Evolutionary conservation across 2,329 filamentous ascomycete species (phyloP), one percentile per base, ranked within the genome.

Genomic region (Didymella lethalis): DNA sequence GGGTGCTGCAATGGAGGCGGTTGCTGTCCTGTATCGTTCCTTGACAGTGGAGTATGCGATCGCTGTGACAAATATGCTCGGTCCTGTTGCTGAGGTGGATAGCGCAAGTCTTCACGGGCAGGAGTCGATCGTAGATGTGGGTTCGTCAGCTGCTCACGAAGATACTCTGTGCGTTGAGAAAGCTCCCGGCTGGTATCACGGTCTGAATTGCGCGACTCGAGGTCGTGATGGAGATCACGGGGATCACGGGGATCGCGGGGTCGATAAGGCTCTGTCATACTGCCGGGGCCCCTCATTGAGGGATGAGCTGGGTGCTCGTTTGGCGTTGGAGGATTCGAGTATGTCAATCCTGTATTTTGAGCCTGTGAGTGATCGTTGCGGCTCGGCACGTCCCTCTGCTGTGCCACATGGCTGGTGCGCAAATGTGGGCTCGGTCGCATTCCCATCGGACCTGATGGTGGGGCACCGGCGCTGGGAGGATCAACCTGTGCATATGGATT

Each of bases 401-500:
- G 69, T n/a, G 59, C 65, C 23, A 69, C 34, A 53, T 74, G 73
- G 38, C 60, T 71, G 16, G 70, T 70, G 34, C 69, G 71, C n/a
- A 72, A 61, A 57, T 73, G 75, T 10, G 74, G 73, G 38, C 74
- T 76, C 14, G 74, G 74, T 26, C 74, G 73, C 74, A 76, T 76
- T 14, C 73, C 75, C 58, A 71, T 68, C 28, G 74, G 68, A 12
- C 67, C 75, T 25, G 70, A 57, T n/a, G 69, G 56, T 48, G 73
- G 71, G 20, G 64, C 64, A 34, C 61, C 59, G 40, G 56, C 64
- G 7, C 72, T 69, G 31, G 72, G 65, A n/a, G 73, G 74, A 53
- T 77, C 74, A 2, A 77, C 72, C 51, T 75, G 73, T 16, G 71
- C 70, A 55, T 77, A 77, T 10, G 75, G 75, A 54, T 77, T 77